A percentile compares a stretch with the other conserved stretches of the same genome.
Conservation (phyloP, 1,284 basidiomycete genomes). For the Volvariella volvacea region DNA sequence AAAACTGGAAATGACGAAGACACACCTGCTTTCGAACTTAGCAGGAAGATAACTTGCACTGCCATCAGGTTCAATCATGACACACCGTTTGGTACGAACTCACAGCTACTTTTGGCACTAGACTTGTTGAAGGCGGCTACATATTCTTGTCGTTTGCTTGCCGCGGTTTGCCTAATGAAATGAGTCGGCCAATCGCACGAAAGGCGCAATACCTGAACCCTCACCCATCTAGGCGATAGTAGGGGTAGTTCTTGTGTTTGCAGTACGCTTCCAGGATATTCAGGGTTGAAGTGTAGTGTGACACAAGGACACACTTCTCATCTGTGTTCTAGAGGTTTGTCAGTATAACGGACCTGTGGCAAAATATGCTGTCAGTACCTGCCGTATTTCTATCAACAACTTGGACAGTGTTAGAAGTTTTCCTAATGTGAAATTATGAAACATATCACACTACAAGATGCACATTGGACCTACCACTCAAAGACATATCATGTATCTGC, state of each 20-base stretch:
- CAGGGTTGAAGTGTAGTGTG: slow-evolving; percentile 87
- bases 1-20: background rate
- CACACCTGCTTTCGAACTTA: slow-evolving; percentile 89
- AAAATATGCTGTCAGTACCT: background rate
- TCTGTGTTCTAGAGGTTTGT: slow-evolving; percentile 50
- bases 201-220: slow-evolving; percentile 11
- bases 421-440: slow-evolving; percentile 36
- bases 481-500: slow-evolving; percentile 60
- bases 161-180: slow-evolving; percentile 62
- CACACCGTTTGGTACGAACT: slow-evolving; percentile 17
- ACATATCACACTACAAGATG: background rate
- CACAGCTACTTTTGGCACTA: slow-evolving; percentile 64
- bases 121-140: slow-evolving; percentile 78
- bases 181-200: slow-evolving; percentile 2
- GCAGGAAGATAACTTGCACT: slow-evolving; percentile 76
- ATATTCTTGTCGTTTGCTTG: slow-evolving; percentile 76
- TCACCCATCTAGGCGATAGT: slow-evolving; percentile 86
- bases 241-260: slow-evolving; percentile 70
- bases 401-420: slow-evolving; percentile 77
- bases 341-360: background rate
- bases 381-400: slow-evolving; percentile 59
- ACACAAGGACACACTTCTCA: slow-evolving; percentile 92
- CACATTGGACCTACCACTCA: slow-evolving; percentile 59
- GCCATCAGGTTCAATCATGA: slow-evolving; percentile 7
- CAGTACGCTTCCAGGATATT: slow-evolving; percentile 89